A percentile compares a stretch with the other conserved stretches of the same genome.
phyloP scores from a whole-genome alignment of 208 protist species.

The Trypanosoma avium region DNA sequence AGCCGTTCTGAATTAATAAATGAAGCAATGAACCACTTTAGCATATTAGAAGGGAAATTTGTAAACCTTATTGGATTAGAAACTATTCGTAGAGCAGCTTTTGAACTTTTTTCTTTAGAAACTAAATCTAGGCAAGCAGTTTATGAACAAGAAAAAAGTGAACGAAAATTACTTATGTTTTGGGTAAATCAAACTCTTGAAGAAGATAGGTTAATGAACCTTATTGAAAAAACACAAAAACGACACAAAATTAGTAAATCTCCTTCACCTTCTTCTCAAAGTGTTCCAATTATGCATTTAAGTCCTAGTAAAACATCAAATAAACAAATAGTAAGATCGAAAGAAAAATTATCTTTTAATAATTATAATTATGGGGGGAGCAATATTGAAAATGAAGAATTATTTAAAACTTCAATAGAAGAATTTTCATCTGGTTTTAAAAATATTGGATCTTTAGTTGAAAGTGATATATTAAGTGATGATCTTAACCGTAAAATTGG shows the following conservation, averaged over 20 bases:
- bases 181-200: conserved; percentile 45
- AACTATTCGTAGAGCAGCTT: conserved; percentile 38
- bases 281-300: neutral
- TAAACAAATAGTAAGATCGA: too few relatives aligned
- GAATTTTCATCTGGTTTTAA: neutral
- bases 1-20: conserved; percentile 35
- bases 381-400: neutral
- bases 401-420: neutral
- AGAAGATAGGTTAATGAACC: conserved; percentile 30
- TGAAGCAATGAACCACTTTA: conserved; percentile 33
- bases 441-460: neutral
- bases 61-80: conserved; percentile 38
- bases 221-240: conserved; percentile 21
- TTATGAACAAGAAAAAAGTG: conserved; percentile 42
- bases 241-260: neutral
- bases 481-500: conserved; percentile 21
- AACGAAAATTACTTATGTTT: conserved; percentile 38
- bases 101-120: conserved; percentile 54
- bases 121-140: conserved; percentile 35
- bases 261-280: neutral
- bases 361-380: neutral
- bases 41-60: conserved; percentile 32
- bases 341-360: conserved; percentile 3
- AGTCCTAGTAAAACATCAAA: neutral
- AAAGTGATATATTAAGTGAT: conserved; percentile 13